Evolutionary conservation across 352 stramenopile species (phyloP).

Genomic region (Globisporangium acanthophoron): DNA sequence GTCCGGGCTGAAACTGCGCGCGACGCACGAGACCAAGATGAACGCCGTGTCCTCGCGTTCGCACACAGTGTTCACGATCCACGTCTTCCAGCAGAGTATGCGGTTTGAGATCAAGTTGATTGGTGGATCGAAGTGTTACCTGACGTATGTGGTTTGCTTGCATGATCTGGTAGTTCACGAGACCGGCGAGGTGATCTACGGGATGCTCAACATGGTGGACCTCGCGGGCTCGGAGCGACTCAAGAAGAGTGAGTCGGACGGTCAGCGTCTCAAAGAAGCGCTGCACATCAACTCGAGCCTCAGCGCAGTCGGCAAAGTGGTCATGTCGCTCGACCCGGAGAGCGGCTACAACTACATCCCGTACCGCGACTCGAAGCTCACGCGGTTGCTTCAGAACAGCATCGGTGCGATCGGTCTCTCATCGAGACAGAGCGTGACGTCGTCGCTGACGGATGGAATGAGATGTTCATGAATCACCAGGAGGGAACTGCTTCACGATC

Average conservation of each 20-base stretch:
- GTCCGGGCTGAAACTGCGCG: constrained; percentile 78
- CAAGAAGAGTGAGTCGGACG: constrained; percentile 86
- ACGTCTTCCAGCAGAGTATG: constrained; percentile 78
- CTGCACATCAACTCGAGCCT: constrained; percentile 85
- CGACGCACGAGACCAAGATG: constrained; percentile 92
- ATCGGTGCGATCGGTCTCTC: constrained; percentile 35
- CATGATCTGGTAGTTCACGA: constrained; percentile 30
- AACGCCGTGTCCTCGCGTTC: constrained; percentile 87
- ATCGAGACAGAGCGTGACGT: not conserved
- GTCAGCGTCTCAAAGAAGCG: constrained; percentile 78
- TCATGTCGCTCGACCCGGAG: constrained; percentile 83
- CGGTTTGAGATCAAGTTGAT: not conserved
- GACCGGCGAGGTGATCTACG: constrained; percentile 76
- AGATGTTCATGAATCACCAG: constrained; percentile 14
- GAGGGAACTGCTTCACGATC: constrained; percentile 84
- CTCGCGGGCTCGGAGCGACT: constrained; percentile 77
- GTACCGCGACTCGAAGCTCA: constrained; percentile 84
- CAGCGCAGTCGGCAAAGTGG: constrained; percentile 80
- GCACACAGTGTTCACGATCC: constrained; percentile 86
- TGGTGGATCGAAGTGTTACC: not conserved
- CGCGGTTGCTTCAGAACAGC: constrained; percentile 77
- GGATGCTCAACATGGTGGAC: constrained; percentile 84
- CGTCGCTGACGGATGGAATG: not conserved
- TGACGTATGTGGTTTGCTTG: too few relatives aligned
- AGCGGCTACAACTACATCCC: constrained; percentile 87